A percentile compares a stretch with the other conserved stretches of the same genome.
Evolutionary conservation across 202 grass and related monocot genomes (phyloP).

Genomic region (Elaeis oleifera): DNA sequence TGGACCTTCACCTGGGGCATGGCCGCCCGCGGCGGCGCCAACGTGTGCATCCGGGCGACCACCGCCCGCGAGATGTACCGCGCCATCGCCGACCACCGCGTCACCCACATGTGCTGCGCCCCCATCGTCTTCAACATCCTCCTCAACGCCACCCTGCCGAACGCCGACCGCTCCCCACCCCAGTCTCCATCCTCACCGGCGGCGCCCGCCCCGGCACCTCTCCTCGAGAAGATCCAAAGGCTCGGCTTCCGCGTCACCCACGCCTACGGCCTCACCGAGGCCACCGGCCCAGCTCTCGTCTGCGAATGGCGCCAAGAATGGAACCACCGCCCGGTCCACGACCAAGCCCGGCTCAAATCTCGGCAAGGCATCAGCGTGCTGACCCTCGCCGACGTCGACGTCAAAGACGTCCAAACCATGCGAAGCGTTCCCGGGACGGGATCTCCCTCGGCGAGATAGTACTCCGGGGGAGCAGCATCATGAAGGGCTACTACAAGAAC

Average conservation of each 20-base stretch:
- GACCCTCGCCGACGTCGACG: slow-evolving; percentile 47
- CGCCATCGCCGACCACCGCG: slow-evolving; percentile 39
- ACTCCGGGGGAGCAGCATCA: slow-evolving; percentile 56
- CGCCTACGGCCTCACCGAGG: slow-evolving; percentile 65
- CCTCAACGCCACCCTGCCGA: slow-evolving; percentile 13
- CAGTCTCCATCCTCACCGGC: slow-evolving; percentile 49
- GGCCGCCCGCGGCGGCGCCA: slow-evolving; percentile 57
- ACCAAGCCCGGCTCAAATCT: slow-evolving; percentile 50
- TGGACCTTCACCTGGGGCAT: slow-evolving; percentile 78
- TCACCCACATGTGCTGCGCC: slow-evolving; percentile 67
- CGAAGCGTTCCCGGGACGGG: slow-evolving; percentile 47
- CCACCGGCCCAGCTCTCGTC: slow-evolving; percentile 51
- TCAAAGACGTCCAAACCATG: slow-evolving; percentile 36
- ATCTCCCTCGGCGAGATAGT: slow-evolving; percentile 48
- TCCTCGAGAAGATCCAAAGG: slow-evolving; percentile 44
- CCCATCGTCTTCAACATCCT: slow-evolving; percentile 52
- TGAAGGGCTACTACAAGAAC: slow-evolving; percentile 69
- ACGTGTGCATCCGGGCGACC: slow-evolving; percentile 52
- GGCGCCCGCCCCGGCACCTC: slow-evolving; percentile 48
- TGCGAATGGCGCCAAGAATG: slow-evolving; percentile 64
- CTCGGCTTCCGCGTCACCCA: slow-evolving; percentile 57
- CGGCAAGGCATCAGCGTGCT: slow-evolving; percentile 54
- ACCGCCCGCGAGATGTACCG: slow-evolving; percentile 36
- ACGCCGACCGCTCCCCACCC: neutral
- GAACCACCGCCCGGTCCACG: slow-evolving; percentile 33